A percentile compares a stretch with the other conserved stretches of the same genome.
These are phyloP conservation scores for Filobasidium uniguttulatum DNA, from an alignment of 1,284 basidiomycete species.

Conservation along the genomic window DNA sequence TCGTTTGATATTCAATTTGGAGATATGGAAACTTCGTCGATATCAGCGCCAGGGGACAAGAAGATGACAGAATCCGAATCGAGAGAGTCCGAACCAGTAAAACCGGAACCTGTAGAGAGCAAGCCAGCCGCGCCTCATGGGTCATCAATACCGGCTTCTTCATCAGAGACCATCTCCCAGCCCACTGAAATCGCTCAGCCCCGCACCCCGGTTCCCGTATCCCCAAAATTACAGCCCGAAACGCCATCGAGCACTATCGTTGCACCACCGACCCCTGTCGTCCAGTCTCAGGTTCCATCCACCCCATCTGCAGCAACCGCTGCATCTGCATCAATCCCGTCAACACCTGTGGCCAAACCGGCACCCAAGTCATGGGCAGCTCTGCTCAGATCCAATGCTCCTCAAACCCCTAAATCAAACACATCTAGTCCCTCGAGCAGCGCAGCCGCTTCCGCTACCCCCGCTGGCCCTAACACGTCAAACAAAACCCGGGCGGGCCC, in stretches of 20 bases:
- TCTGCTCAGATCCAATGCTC: conserved; percentile 41
- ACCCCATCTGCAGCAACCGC: background rate
- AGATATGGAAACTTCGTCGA: background rate
- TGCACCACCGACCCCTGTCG: background rate
- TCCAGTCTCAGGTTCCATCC: background rate
- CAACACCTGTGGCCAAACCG: conserved; percentile 26
- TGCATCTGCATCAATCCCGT: background rate
- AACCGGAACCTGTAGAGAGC: background rate
- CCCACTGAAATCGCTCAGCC: background rate
- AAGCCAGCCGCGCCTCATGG: too few species aligned
- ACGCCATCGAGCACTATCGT: background rate
- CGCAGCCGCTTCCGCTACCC: conserved; percentile 27
- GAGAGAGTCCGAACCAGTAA: background rate
- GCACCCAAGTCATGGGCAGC: conserved; percentile 58
- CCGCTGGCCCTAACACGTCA: conserved; percentile 53
- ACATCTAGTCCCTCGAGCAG: conserved; percentile 10
- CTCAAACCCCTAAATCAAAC: conserved; percentile 19
- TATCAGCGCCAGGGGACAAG: background rate
- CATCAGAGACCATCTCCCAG: background rate
- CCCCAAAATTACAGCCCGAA: background rate
- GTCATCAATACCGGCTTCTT: background rate
- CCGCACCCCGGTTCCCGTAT: background rate
- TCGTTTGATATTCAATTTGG: background rate
- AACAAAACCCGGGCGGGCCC: conserved; percentile 29
- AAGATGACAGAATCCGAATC: background rate